phyloP scores from a whole-genome alignment of 192 early-diverging fungal genomes.

The Kappamyces sp. region DNA sequence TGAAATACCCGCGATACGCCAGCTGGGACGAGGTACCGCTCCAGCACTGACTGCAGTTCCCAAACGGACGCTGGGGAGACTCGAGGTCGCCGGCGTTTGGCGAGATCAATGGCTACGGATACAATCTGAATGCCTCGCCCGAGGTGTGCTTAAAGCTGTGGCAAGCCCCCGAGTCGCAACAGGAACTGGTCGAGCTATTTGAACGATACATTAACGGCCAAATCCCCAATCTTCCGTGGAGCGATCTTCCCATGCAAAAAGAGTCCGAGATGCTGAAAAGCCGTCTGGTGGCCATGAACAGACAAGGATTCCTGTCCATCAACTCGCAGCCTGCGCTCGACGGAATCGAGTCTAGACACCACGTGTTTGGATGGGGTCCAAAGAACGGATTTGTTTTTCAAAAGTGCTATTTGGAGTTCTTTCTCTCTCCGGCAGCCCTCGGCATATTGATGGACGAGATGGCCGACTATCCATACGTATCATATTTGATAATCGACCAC shows the following conservation, averaged over 20 bases:
- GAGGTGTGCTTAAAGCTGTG: slow-evolving; percentile 72
- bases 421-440: slow-evolving; percentile 68
- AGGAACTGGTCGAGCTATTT: slow-evolving; percentile 75
- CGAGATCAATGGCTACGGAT: slow-evolving; percentile 69
- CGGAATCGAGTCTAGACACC: slow-evolving; percentile 72
- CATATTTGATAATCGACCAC: slow-evolving; percentile 88
- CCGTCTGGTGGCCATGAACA: slow-evolving; percentile 65
- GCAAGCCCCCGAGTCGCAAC: slow-evolving; percentile 60
- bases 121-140: slow-evolving; percentile 65
- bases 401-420: slow-evolving; percentile 96
- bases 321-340: slow-evolving; percentile 95
- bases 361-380: slow-evolving; percentile 88
- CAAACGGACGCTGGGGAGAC: slow-evolving; percentile 98
- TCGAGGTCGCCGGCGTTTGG: slow-evolving; percentile 74
- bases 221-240: slow-evolving; percentile 87
- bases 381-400: slow-evolving; percentile 94
- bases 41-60: slow-evolving; percentile 46
- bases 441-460: slow-evolving; percentile 66
- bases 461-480: slow-evolving; percentile 55
- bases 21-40: slow-evolving; percentile 74
- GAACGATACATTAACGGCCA: slow-evolving; percentile 74
- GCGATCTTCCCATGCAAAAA: slow-evolving; percentile 67
- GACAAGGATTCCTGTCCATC: slow-evolving; percentile 86
- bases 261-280: slow-evolving; percentile 73
- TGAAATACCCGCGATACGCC: slow-evolving; percentile 88